A percentile compares a stretch with the other conserved stretches of the same genome.
Evolutionary conservation across 768 basidiomycete species (phyloP).

Genomic region (Porpolomopsis calyptriformis): DNA sequence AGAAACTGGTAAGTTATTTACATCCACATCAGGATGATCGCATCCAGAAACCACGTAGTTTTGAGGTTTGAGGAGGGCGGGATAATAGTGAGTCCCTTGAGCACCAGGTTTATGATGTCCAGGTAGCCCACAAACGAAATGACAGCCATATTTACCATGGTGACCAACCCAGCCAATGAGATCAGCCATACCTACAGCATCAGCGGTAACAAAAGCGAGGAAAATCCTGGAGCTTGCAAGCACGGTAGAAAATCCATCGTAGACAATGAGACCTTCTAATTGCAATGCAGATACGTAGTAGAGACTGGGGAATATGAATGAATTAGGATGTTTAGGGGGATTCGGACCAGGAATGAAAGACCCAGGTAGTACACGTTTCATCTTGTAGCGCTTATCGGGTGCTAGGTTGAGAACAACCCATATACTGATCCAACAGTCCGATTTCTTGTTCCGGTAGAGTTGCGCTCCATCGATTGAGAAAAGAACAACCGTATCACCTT

Average conservation of each 20-base stretch:
- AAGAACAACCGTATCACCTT: constrained; percentile 25
- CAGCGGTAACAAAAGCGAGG: constrained; percentile 15
- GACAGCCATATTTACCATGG: constrained; percentile 26
- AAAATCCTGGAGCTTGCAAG: constrained; percentile 14
- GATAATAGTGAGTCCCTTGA: constrained; percentile 27
- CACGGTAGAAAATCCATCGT: constrained; percentile 17
- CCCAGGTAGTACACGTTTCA: constrained; percentile 16
- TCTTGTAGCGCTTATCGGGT: constrained; percentile 18
- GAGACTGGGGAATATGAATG: constrained; percentile 25
- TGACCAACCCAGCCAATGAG: constrained; percentile 27
- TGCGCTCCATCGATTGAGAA: constrained; percentile 33
- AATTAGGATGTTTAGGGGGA: constrained; percentile 24
- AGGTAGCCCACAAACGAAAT: constrained; percentile 19
- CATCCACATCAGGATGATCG: constrained; percentile 18
- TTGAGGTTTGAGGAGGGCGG: constrained; percentile 18
- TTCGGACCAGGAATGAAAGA: constrained; percentile 20
- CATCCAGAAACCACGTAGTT: constrained; percentile 16
- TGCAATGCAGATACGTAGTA: constrained; percentile 24
- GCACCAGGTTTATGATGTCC: constrained; percentile 21
- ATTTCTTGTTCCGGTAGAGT: constrained; percentile 31
- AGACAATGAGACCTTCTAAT: constrained; percentile 22
- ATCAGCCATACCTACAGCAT: constrained; percentile 27
- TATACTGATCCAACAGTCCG: constrained; percentile 33
- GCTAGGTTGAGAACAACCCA: constrained; percentile 27
- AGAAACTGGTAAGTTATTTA: too few relatives aligned